Conservation (phyloP, 2,329 filamentous ascomycete genomes). For the Sclerotinia glacialis region DNA sequence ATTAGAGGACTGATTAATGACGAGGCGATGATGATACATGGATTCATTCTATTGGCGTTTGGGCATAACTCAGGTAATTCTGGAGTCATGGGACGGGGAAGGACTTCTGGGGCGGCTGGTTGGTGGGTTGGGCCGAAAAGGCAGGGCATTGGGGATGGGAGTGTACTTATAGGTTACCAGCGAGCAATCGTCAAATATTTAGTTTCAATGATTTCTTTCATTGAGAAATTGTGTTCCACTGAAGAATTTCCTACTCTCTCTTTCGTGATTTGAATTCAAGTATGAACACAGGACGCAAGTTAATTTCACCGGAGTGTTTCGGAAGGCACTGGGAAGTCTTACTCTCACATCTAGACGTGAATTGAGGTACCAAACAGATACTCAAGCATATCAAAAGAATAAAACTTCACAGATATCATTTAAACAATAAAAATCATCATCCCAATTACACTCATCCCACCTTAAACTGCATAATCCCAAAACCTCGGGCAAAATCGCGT, state of each 20-base stretch:
- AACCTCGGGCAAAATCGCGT: slow-evolving; percentile 5
- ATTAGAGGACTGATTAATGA: slow-evolving; percentile 42
- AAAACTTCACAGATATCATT: neutral
- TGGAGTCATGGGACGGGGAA: slow-evolving; percentile 10
- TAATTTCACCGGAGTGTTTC: neutral
- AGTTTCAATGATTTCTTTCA: neutral
- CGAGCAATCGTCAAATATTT: slow-evolving; percentile 17
- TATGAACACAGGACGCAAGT: neutral
- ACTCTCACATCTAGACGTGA: neutral
- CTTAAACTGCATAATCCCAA: neutral
- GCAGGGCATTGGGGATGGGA: slow-evolving; percentile 7
- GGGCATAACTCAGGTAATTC: slow-evolving; percentile 19
- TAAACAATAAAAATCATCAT: neutral
- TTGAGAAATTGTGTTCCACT: neutral
- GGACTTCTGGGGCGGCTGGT: slow-evolving; percentile 24
- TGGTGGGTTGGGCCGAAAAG: neutral
- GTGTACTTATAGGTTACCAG: slow-evolving; percentile 21
- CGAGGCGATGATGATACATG: slow-evolving; percentile 24
- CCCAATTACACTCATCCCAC: neutral
- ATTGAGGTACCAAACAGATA: neutral
- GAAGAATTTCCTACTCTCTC: neutral
- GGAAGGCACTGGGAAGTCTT: neutral
- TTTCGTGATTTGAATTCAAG: neutral
- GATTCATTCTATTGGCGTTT: slow-evolving; percentile 34
- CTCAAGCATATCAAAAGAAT: neutral